Evolutionary conservation across 2,329 filamentous ascomycete genomes (phyloP), one percentile per base, ranked within the genome.

Genomic region (Pestalotiopsis fici): DNA sequence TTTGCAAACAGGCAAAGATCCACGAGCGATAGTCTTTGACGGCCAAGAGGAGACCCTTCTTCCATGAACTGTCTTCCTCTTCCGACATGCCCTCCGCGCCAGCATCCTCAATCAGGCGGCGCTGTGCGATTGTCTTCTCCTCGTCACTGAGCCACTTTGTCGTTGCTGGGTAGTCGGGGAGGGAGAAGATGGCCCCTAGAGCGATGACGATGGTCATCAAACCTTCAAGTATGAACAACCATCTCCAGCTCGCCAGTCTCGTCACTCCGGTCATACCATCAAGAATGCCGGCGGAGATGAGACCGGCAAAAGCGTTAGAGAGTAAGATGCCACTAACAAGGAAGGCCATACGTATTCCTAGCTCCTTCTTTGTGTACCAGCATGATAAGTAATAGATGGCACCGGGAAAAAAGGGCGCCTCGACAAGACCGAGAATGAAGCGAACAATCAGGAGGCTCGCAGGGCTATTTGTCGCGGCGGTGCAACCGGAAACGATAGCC

Each of bases 141-240:
- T 62, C 63, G 11, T 62, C 28, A 11, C 21, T 68, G 3, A 68
- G 57, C 66, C 62, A 62, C n/a, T 35, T 61, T 3, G 31, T 68
- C 27, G 28, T 65, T 2, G 35, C 43, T 13, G 66, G 66, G 15
- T 68, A 61, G n/a, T 68, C 59, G 2, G 66, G 66, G 4, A 68
- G 31, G 9, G 39, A 57, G 15, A 68, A 43, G 27, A 60, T 65
- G 18, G 56, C 65, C 11, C 54, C 56, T 15, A 64, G 13, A 54
- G 50, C 67, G 15, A 68, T 35, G 23, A 61, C 37, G 47, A 64
- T 59, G 35, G 67, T 68, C n/a, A 50, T 62, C 3, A 64, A 31
- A 11, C 67, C 67, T 47, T 69, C 61, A 31, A 69, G 23, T 35
- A 69, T 69, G 57, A 69, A 69, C 39, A 68, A 39, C 64, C 67